Base-by-base conservation (phyloP, 257 asterid species). In the Catharanthus roseus region DNA sequence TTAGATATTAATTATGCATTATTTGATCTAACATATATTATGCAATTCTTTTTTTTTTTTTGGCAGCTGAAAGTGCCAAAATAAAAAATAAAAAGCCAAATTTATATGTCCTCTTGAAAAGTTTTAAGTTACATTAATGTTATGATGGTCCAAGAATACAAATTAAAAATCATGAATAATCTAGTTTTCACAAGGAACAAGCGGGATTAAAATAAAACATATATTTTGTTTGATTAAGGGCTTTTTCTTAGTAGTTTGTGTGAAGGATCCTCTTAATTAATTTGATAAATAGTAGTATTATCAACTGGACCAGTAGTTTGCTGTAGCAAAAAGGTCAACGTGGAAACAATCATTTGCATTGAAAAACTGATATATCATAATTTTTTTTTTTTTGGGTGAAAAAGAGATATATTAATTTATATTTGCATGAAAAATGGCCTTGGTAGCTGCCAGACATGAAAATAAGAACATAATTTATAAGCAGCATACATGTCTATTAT, bases 311-410 rank as follows among this genome's bases (percentile, higher is more conserved):
- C 12, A 29, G 55, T 56, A n/a, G 62, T 53, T 31, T n/a, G n/a
- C 47, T 62, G 69, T 38, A 69, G 69, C 39, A 66, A 70, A 74
- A 58, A 55, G 41, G 75, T 78, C 67, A 61, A 55, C 53, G 50
- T 21, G 58, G 57, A 24, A 51, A 31, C 61, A 65, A 74, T 70
- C 66, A 78, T 69, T 62, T 69, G 70, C 53, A 50, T 53, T 73
- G 34, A 73, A 44, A 61, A 55, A 26, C 11, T 54, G 36, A n/a
- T n/a, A n/a, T n/a, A n/a, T n/a, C n/a, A n/a, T n/a, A n/a, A n/a
- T n/a, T n/a, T n/a, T n/a, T n/a, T n/a, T n/a, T n/a, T n/a, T n/a
- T n/a, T n/a, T n/a, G n/a, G n/a, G n/a, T n/a, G n/a, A n/a, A n/a
- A n/a, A n/a, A n/a, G n/a, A n/a, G n/a, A n/a, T n/a, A n/a, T n/a